Conservation (phyloP, 306 rosid genomes). For the Cicer pinnatifidum region DNA sequence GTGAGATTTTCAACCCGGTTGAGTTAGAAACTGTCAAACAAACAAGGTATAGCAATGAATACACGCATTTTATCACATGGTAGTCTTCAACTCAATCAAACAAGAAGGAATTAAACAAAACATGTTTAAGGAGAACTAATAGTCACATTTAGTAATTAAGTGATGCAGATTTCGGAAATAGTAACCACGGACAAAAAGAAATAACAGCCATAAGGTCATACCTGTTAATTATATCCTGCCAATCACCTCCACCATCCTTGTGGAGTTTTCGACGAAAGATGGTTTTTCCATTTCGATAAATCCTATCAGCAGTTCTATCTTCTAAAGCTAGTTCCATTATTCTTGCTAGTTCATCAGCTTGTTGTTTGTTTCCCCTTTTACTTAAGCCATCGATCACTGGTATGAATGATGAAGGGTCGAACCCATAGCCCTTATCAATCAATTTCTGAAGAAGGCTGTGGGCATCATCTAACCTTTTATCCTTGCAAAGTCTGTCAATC, state of each 20-base stretch:
- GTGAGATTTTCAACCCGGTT: constrained; percentile 25
- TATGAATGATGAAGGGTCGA: constrained; percentile 78
- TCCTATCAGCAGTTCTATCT: constrained; percentile 52
- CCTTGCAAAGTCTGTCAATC: constrained; percentile 71
- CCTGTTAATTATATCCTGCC: constrained; percentile 87
- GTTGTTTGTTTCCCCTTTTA: constrained; percentile 72
- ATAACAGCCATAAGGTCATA: constrained; percentile 43
- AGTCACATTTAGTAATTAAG: constrained; percentile 26
- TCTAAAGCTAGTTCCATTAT: constrained; percentile 83
- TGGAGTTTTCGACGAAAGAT: constrained; percentile 46
- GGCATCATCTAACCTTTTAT: constrained; percentile 78
- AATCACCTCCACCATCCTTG: constrained; percentile 55
- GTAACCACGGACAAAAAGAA: background rate
- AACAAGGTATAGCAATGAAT: constrained; percentile 19
- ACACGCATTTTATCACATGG: constrained; percentile 2
- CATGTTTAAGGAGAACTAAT: constrained; percentile 22
- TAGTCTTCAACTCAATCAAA: background rate
- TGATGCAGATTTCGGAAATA: constrained; percentile 35
- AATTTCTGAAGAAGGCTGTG: constrained; percentile 60
- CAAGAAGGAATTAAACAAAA: constrained; percentile 33
- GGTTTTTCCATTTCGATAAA: constrained; percentile 46
- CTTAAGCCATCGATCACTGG: constrained; percentile 82
- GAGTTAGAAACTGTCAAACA: constrained; percentile 36
- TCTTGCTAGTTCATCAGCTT: constrained; percentile 74
- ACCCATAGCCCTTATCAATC: constrained; percentile 65